Evolutionary conservation across 306 rosid species (phyloP).

Genomic region (Fagus sylvatica): DNA sequence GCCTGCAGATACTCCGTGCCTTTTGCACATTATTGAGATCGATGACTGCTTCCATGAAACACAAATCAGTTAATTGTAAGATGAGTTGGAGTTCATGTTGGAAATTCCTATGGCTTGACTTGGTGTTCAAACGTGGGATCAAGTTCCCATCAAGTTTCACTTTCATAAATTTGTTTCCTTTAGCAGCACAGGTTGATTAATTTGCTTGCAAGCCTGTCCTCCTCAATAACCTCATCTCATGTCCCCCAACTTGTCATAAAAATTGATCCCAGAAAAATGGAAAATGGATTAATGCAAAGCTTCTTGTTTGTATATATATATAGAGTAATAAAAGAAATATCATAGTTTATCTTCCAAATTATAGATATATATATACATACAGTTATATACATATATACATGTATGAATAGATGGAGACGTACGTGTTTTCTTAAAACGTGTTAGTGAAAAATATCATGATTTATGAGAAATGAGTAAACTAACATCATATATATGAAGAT

Average conservation of each 20-base stretch:
- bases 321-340: no score
- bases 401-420: no score
- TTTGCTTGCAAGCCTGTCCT: background rate
- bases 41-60: background rate
- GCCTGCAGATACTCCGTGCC: background rate
- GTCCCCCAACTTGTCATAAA: background rate
- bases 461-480: no score
- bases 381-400: no score
- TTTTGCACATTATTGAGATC: no score
- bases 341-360: no score
- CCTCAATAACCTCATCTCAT: background rate
- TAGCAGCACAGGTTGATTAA: background rate
- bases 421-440: no score
- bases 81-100: slow-evolving; percentile 24
- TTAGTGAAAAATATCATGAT: no score
- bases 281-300: no score
- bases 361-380: no score
- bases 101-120: background rate
- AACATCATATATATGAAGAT: no score
- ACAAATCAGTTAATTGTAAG: background rate
- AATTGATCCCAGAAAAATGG: background rate
- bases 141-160: background rate
- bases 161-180: background rate
- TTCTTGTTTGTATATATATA: no score
- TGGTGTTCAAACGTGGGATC: slow-evolving; percentile 1